Percentiles rank a stretch among this genome's conserved stretches.
Evolutionary conservation across 768 basidiomycete species (phyloP).

Genomic region (Jaapia argillacea): DNA sequence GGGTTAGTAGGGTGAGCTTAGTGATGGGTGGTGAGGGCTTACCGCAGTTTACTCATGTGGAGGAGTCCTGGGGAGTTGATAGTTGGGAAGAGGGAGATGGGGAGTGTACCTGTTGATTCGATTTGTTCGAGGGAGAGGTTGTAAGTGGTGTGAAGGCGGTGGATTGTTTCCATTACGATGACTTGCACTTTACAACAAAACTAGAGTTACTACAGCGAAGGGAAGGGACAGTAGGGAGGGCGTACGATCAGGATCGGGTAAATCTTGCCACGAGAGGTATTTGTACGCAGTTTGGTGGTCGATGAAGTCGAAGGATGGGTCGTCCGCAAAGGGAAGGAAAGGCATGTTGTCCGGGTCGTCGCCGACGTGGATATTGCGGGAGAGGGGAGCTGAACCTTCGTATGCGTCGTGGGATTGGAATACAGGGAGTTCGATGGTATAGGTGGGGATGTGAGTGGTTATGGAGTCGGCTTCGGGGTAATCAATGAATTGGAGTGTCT

Average conservation of each 20-base stretch:
- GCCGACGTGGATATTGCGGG: background rate
- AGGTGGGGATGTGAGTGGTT: too few species aligned
- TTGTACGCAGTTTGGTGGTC: background rate
- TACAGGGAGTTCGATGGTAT: too few species aligned
- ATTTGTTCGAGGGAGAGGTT: background rate
- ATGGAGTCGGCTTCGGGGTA: too few species aligned
- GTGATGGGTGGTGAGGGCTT: background rate
- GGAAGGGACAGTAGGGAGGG: background rate
- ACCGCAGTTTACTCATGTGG: too few species aligned
- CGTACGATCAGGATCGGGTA: background rate
- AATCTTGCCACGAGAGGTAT: background rate
- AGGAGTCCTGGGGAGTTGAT: too few species aligned
- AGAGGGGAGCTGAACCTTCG: background rate
- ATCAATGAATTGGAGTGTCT: too few species aligned
- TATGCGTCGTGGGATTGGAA: too few species aligned
- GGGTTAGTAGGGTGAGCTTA: background rate
- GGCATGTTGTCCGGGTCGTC: constrained; percentile 2
- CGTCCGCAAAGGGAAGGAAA: constrained; percentile 3
- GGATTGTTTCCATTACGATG: background rate
- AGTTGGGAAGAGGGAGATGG: background rate
- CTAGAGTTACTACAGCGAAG: background rate
- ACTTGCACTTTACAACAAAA: background rate
- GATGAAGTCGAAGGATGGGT: background rate
- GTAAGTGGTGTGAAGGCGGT: background rate
- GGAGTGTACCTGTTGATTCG: background rate